Evolutionary conservation across 2,329 filamentous ascomycete genomes (phyloP), one percentile per base, ranked within the genome.

Genomic region (Penicillium nordicum): DNA sequence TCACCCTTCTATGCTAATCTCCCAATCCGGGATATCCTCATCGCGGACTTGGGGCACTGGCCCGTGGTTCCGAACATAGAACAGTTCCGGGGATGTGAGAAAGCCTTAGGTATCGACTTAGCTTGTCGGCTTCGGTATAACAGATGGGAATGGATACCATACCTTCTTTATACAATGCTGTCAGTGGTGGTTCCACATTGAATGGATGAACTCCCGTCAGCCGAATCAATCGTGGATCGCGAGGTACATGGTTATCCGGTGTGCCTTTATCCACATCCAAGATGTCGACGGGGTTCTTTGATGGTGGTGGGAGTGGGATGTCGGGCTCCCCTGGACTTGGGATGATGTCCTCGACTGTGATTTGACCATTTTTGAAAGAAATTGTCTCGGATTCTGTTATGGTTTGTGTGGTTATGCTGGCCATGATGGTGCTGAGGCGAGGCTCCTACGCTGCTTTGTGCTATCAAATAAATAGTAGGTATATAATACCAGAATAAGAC

Each of bases 41-140:
- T 95, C 89, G 9, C 82, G 79, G 18, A 94, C 89, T 53, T 83
- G 78, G 1, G 92, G 92, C 8, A 96, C 92, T 0, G 85, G 78
- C 14, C 92, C 92, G 77, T 97, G 92, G 67, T 96, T 97, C 36
- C 92, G 81, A 9, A 97, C 92, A 72, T 95, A 97, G 75, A 96
- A 94, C 1, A 97, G 79, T 65, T 96, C 88, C 12, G 91, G 88
- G 38, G 87, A 90, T 0, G 92, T 97, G 37, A 97, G 78, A 69
- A 96, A 96, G 0, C 92, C 91, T 76, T 79, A 1, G 27, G 9
- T 27, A 9, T 42, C 11, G 41, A 12, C 10, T 50, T 48, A 52
- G 38, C 30, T 14, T 40, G 38, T 37, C 4, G 8, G 32, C 3
- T 16, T 27, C 27, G 21, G 43, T 6, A 6, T 9, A 4, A 21